Percentiles rank a stretch among this genome's conserved stretches.
Evolutionary conservation across 192 early-diverging fungal species (phyloP).

Genomic region (Glomus cerebriforme): DNA sequence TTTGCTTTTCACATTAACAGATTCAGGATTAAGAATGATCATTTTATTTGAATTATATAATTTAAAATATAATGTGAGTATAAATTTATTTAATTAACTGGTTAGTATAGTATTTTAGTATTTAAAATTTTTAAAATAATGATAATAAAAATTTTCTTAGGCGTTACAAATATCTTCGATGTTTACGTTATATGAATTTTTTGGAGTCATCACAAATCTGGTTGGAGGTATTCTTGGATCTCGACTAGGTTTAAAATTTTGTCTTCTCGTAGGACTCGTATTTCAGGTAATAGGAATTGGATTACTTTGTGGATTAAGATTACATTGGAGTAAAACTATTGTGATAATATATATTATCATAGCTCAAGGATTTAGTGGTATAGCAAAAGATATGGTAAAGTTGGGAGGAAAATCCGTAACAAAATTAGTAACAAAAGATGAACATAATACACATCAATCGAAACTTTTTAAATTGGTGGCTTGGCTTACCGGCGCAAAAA

Average conservation of each 20-base stretch:
- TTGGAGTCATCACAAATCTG: constrained; percentile 48
- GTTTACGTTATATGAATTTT: constrained; percentile 50
- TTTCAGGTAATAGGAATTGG: constrained; percentile 47
- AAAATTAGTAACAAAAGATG: constrained; percentile 44
- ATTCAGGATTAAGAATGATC: constrained; percentile 51
- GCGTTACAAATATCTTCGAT: constrained; percentile 46
- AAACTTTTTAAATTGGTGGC: constrained; percentile 48
- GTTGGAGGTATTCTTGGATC: constrained; percentile 49
- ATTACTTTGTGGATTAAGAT: constrained; percentile 38
- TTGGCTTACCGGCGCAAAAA: constrained; percentile 51
- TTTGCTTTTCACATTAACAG: constrained; percentile 47
- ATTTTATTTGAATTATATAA: constrained; percentile 45
- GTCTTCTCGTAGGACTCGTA: constrained; percentile 38
- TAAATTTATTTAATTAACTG: neutral
- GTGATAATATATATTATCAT: constrained; percentile 44
- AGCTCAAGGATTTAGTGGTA: constrained; percentile 45
- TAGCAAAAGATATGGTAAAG: constrained; percentile 54
- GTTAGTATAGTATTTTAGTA: no score
- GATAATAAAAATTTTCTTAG: neutral
- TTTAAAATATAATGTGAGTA: constrained; percentile 36
- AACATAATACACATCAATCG: constrained; percentile 14
- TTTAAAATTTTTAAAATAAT: neutral
- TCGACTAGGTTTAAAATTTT: constrained; percentile 40
- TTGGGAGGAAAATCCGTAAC: constrained; percentile 48
- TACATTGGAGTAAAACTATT: constrained; percentile 34